Evolutionary conservation across 345 rosid genomes (phyloP).

Genomic region (Corchorus olitorius): DNA sequence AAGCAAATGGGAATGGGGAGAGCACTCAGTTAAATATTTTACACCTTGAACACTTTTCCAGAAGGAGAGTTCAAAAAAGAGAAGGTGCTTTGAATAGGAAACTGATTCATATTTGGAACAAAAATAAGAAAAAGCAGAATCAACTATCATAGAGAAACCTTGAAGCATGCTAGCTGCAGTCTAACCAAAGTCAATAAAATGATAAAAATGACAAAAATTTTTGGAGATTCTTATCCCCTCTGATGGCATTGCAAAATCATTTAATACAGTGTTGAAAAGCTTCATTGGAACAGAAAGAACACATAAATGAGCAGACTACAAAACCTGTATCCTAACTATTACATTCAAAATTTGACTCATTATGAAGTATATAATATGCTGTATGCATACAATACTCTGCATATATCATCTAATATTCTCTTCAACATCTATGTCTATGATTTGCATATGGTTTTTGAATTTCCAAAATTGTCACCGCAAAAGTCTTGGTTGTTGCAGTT

Average conservation of each 20-base stretch:
- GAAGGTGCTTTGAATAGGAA: too few species aligned
- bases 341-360: neutral
- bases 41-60: too few species aligned
- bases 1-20: too few species aligned
- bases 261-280: too few species aligned
- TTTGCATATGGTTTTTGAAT: neutral
- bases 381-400: neutral
- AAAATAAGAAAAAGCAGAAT: too few species aligned
- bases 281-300: slow-evolving; percentile 2
- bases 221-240: neutral
- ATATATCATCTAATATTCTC: neutral
- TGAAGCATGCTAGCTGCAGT: too few species aligned
- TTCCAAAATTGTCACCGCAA: neutral
- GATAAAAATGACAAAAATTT: neutral
- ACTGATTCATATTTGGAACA: too few species aligned
- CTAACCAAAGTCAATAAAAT: too few species aligned
- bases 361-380: neutral
- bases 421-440: neutral
- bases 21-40: too few species aligned
- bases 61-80: too few species aligned
- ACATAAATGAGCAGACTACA: neutral
- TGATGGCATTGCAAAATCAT: neutral
- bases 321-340: neutral
- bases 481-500: neutral
- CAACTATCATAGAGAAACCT: too few species aligned